Evolutionary conservation across 1,284 basidiomycete genomes (phyloP), one percentile per base, ranked within the genome.

Genomic region (Dichomitus squalens): DNA sequence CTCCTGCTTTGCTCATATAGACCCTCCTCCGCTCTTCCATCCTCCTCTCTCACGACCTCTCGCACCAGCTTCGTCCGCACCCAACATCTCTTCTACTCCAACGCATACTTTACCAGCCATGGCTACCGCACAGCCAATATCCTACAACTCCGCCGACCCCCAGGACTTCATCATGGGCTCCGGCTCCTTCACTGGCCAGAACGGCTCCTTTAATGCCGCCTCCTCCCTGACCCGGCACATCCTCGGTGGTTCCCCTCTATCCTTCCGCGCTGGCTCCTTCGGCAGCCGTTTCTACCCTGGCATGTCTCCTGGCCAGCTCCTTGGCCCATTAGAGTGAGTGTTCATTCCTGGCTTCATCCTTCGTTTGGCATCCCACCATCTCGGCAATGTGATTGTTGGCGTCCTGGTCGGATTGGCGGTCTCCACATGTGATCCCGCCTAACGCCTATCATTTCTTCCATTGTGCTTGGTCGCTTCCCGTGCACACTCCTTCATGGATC

Each of bases 201-300:
- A 75, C 50, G 79, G 78, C 50, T 75, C 77, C 12, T 86, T 86
- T 73, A 47, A 27, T 14, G 85, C 84, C 65, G 76, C 85, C 21
- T 81, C 84, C 11, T 84, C 84, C 0, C 88, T 84, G 73, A 82
- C 83, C 41, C 76, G 84, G 49, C 80, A 85, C 64, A 84, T 87
- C 68, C 75, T 90, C 11, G 86, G 86, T 53, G 48, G 29, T 23
- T 89, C 87, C 0, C 88, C 88, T 49, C 75, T 87, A 49, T 89
- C 87, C 12, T 90, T 85, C 81, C 77, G 84, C 3, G 76, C 79
- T 0, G 83, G 81, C 39, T 88, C 86, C 0, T 82, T 83, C 59
- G 85, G 84, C 7, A 87, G 78, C 34, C 76, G 85, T 8, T 81
- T 85, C 71, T 82, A 83, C 53, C 79, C 84, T 12, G 83, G 81